Conservation (phyloP, 805 yeast genomes). For the Saitoella complicata region DNA sequence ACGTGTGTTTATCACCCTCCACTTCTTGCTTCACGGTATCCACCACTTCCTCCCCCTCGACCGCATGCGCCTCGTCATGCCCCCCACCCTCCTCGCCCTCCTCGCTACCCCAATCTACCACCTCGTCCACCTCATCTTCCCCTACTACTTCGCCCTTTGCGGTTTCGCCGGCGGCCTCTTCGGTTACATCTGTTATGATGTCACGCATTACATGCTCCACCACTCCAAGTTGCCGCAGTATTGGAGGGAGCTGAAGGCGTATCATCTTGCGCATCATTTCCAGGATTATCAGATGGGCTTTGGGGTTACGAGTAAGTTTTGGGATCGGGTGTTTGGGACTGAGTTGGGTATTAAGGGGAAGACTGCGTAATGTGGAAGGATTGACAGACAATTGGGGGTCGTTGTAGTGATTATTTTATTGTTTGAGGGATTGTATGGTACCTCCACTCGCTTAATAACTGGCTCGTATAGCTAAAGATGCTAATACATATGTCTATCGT, state of each 20-base stretch:
- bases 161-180: slow-evolving; percentile 92
- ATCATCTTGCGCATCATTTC: slow-evolving; percentile 95
- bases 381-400: no score
- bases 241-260: slow-evolving; percentile 65
- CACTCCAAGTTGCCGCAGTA: slow-evolving; percentile 68
- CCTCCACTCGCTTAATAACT: no score
- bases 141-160: slow-evolving; percentile 71
- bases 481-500: no score
- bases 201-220: slow-evolving; percentile 87
- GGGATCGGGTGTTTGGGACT: slow-evolving; percentile 88
- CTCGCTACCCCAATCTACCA: slow-evolving; percentile 69
- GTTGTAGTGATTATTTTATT: no score
- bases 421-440: no score
- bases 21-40: slow-evolving; percentile 84
- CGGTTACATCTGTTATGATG: slow-evolving; percentile 84
- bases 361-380: no score
- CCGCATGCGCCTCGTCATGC: slow-evolving; percentile 79
- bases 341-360: no score
- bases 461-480: no score
- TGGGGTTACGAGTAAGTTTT: slow-evolving; percentile 85
- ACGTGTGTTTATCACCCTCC: slow-evolving; percentile 57
- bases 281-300: slow-evolving; percentile 93
- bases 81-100: slow-evolving; percentile 67
- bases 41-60: slow-evolving; percentile 99
- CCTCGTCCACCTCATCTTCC: slow-evolving; percentile 59